Conservation (phyloP, 768 basidiomycete species). For the Tylopilus cervinicoccineus region DNA sequence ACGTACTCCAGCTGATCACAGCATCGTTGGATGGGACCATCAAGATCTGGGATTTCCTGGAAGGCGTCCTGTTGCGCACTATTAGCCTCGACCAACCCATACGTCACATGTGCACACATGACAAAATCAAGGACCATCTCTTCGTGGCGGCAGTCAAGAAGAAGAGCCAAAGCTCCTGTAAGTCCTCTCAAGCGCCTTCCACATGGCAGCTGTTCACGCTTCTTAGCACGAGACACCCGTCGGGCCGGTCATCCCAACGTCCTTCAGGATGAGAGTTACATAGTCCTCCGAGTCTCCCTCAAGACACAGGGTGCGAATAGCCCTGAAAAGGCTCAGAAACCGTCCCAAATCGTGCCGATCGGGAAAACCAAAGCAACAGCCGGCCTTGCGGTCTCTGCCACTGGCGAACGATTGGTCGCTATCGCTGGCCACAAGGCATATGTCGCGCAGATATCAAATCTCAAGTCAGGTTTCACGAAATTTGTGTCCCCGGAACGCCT, state of each 20-base stretch:
- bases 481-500: slow-evolving; percentile 77
- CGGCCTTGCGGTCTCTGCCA: slow-evolving; percentile 69
- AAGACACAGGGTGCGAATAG: slow-evolving; percentile 35
- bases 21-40: slow-evolving; percentile 80
- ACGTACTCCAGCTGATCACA: slow-evolving; percentile 86
- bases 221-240: slow-evolving; percentile 8
- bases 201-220: background rate
- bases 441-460: slow-evolving; percentile 55
- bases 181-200: slow-evolving; percentile 1
- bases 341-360: slow-evolving; percentile 50
- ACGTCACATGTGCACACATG: slow-evolving; percentile 66
- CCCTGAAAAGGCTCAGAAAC: slow-evolving; percentile 39
- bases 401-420: slow-evolving; percentile 74
- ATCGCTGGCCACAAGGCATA: slow-evolving; percentile 76
- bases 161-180: slow-evolving; percentile 37
- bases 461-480: slow-evolving; percentile 70
- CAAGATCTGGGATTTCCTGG: slow-evolving; percentile 91
- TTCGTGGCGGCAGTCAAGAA: slow-evolving; percentile 63
- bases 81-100: slow-evolving; percentile 69
- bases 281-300: slow-evolving; percentile 63
- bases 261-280: slow-evolving; percentile 40
- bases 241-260: background rate
- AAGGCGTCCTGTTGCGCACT: slow-evolving; percentile 73
- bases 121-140: slow-evolving; percentile 59
- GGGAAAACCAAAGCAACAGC: slow-evolving; percentile 65